Evolutionary conservation across 768 basidiomycete species (phyloP), one percentile per base, ranked within the genome.

Genomic region (Amanita polypyramis): DNA sequence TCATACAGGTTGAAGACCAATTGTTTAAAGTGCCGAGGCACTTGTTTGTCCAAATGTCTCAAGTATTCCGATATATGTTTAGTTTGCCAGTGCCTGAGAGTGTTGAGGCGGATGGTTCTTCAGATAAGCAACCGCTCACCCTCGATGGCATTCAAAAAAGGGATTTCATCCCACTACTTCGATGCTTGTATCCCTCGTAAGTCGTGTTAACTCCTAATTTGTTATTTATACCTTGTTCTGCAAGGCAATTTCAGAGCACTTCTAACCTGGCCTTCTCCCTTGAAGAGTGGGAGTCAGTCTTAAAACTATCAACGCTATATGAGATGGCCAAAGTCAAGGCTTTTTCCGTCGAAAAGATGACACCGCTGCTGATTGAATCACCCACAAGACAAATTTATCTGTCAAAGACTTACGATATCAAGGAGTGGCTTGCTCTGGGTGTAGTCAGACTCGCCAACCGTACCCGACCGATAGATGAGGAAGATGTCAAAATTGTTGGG

Each of bases 271-370:
- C 14, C 0, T 25, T 44, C 12, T 20, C 43, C 10, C 43, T 44
- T 9, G 59, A 61, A 3, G 60, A 60, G 42, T 72, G 71, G 74
- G 51, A 64, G 12, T 59, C 65, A 0, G 60, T 67, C 19, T 54
- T 69, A n/a, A 65, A 65, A 48, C 52, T 73, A 21, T 56, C 70
- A 5, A 61, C 56, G 5, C 62, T 66, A 56, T 73, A 72, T 68
- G 54, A 57, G 12, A 46, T 46, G 45, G n/a, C 12, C 20, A 17
- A 29, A 21, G 27, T 46, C 33, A 35, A 38, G 23, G 23, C 11
- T 1, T 35, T 46, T 21, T 34, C 21, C 5, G 15, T 46, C 8
- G 25, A 46, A 5, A 2, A 21, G 34, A 46, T 46, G 21, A 15
- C 23, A n/a, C 36, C 45, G 11, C 15, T 36, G 14, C 35, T 46